Evolutionary conservation across 1,284 basidiomycete species (phyloP).

Genomic region (Gymnopus androsaceus): DNA sequence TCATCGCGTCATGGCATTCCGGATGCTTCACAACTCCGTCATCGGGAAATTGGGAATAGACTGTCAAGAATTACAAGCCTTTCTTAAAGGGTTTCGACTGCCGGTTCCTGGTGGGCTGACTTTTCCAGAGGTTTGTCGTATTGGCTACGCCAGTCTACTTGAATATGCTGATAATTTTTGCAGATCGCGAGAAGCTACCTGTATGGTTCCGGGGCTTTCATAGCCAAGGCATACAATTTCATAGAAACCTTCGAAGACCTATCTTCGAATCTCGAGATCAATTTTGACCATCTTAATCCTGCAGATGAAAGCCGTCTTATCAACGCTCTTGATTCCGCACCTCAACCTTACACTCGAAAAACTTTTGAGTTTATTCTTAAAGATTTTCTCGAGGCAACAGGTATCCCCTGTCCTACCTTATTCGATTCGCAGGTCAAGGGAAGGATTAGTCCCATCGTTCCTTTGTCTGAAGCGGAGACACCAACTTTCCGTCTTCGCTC

Average conservation of each 20-base stretch:
- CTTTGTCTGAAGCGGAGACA: neutral
- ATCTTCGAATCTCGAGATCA: neutral
- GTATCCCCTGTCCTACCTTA: neutral
- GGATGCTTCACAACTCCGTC: neutral
- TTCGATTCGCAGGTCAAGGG: neutral
- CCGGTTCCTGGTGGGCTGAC: no score
- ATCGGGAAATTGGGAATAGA: no score
- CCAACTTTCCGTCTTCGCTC: neutral
- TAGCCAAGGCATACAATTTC: no score
- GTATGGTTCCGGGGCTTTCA: no score
- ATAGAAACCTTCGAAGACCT: no score
- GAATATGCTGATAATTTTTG: no score
- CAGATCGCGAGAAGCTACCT: no score
- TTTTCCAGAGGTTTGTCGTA: no score
- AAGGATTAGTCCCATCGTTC: neutral
- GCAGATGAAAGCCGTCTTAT: neutral
- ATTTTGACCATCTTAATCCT: neutral
- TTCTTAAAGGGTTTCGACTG: no score
- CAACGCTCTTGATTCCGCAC: neutral
- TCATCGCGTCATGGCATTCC: neutral
- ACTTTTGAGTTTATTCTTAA: neutral
- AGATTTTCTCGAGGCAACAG: slow-evolving; percentile 1
- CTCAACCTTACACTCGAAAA: no score
- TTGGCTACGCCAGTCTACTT: no score
- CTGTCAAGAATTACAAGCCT: no score